Conservation (phyloP, 768 basidiomycete species). For the Leucogyrophana mollusca region DNA sequence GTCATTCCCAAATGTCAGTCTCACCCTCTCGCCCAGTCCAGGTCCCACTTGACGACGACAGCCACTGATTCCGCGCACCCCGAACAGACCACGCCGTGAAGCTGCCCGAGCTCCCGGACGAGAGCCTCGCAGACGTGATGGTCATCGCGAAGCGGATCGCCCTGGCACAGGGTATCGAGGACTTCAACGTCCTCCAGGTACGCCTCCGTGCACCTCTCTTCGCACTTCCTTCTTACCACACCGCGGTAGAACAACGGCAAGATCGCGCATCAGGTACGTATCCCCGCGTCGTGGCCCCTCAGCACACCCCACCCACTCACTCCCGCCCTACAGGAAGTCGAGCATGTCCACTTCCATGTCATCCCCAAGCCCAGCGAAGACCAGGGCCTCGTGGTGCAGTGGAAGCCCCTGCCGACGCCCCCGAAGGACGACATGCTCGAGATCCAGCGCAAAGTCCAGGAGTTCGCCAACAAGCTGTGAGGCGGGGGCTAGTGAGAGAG, state of each 20-base stretch:
- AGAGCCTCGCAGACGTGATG: constrained; percentile 72
- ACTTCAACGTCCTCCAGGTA: constrained; percentile 87
- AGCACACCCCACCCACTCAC: too few species aligned
- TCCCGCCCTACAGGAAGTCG: constrained; percentile 57
- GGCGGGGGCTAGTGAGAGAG: too few species aligned
- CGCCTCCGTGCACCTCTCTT: background rate
- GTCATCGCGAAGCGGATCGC: constrained; percentile 89
- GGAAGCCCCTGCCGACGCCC: constrained; percentile 53
- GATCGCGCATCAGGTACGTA: constrained; percentile 54
- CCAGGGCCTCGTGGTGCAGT: constrained; percentile 79
- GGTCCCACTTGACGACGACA: too few species aligned
- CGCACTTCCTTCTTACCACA: background rate
- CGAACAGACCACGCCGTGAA: constrained; percentile 88
- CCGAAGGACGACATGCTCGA: constrained; percentile 65
- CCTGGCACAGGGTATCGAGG: constrained; percentile 62
- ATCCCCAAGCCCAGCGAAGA: constrained; percentile 82
- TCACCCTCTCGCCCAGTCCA: too few species aligned
- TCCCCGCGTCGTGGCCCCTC: too few species aligned
- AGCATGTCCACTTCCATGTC: constrained; percentile 91
- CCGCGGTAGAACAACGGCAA: constrained; percentile 61
- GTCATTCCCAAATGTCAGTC: constrained; percentile 87
- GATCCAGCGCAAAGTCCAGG: constrained; percentile 58
- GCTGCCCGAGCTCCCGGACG: constrained; percentile 85
- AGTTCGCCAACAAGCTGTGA: too few species aligned
- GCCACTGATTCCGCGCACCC: too few species aligned